These are phyloP conservation scores for Coemansia sp. DNA, from an alignment of 192 early-diverging fungal genomes.

Conservation along the genomic window DNA sequence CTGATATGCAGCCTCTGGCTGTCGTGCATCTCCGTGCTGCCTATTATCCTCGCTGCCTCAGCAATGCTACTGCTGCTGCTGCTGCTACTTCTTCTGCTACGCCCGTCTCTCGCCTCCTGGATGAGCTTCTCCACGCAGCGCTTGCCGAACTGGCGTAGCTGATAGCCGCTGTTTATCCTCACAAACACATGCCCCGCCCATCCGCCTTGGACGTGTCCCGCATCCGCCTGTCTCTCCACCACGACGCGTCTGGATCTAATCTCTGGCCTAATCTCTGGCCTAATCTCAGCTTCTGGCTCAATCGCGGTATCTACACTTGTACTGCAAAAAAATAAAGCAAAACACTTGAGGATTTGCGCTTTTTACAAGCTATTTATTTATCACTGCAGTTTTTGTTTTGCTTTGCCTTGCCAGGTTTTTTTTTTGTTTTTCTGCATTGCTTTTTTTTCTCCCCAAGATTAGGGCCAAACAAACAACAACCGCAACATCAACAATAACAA, in stretches of 20 bases:
- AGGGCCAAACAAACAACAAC: too few species aligned
- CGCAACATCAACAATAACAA: too few species aligned
- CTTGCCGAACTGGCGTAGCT: constrained; percentile 11
- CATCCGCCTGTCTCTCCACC: background rate
- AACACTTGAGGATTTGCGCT: background rate
- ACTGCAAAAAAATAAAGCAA: too few species aligned
- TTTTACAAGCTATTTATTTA: too few species aligned
- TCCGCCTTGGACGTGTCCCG: constrained; percentile 43
- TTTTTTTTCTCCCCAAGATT: too few species aligned
- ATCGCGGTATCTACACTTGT: too few species aligned
- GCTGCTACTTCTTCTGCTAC: too few species aligned
- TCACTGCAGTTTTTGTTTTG: too few species aligned
- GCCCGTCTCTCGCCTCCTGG: constrained; percentile 12
- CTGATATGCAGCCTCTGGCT: constrained; percentile 34
- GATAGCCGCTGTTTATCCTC: constrained; percentile 10
- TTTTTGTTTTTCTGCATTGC: too few species aligned
- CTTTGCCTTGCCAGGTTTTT: too few species aligned
- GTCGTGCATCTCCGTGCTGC: background rate
- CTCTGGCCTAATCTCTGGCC: too few species aligned
- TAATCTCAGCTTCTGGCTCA: too few species aligned
- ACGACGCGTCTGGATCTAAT: background rate
- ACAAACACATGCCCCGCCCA: constrained; percentile 43
- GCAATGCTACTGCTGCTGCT: background rate
- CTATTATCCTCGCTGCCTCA: background rate
- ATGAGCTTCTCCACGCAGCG: constrained; percentile 24